Conservation (phyloP, 208 protist species). For the Leishmania martiniquensis region DNA sequence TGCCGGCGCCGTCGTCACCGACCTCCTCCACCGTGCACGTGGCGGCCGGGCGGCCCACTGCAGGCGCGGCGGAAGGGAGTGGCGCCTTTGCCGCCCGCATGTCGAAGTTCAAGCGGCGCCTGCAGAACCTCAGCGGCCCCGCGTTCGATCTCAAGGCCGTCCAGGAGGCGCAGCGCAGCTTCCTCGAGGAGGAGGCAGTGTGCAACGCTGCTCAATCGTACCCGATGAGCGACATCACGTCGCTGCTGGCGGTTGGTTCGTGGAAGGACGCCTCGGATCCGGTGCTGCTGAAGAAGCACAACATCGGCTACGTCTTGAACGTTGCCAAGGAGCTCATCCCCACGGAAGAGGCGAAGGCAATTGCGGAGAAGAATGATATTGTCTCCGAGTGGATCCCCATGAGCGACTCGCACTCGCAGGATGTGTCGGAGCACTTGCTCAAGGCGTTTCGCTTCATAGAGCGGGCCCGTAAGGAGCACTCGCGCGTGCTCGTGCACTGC, state of each 20-base stretch:
- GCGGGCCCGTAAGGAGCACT: constrained; percentile 40
- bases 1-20: background rate
- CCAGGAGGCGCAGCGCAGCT: constrained; percentile 29
- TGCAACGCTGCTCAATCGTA: constrained; percentile 71
- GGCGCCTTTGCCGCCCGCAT: too few species aligned
- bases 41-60: too few species aligned
- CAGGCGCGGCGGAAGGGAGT: too few species aligned
- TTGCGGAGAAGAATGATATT: constrained; percentile 29
- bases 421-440: constrained; percentile 55
- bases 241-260: constrained; percentile 67
- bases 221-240: constrained; percentile 68
- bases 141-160: constrained; percentile 70
- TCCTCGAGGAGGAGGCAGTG: constrained; percentile 36
- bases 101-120: constrained; percentile 44
- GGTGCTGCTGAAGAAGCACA: constrained; percentile 40
- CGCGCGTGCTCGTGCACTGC: constrained; percentile 83
- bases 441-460: constrained; percentile 78
- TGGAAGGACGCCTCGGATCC: constrained; percentile 74
- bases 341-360: constrained; percentile 23
- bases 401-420: constrained; percentile 68
- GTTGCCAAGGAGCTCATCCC: constrained; percentile 70
- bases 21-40: too few species aligned
- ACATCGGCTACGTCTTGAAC: constrained; percentile 83
- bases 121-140: constrained; percentile 41
- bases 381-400: constrained; percentile 68